Base-by-base conservation (phyloP, 805 yeast genomes). In the Yamadazyma sp. region DNA sequence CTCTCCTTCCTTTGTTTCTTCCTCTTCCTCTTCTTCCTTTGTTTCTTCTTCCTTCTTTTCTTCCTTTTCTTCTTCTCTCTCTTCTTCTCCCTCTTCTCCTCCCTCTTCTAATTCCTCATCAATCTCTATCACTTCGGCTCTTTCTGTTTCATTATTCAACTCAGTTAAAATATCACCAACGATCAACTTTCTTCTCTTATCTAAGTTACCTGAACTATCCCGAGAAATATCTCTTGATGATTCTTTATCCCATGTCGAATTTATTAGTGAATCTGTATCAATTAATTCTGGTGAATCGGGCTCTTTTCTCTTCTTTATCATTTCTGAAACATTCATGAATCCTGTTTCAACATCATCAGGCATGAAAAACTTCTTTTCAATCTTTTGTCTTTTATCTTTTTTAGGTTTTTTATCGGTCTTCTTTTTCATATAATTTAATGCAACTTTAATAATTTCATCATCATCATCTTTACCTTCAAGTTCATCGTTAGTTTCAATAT, bases 321-420 rank as follows among this genome's bases (percentile, higher is more conserved):
- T 31, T 6, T 37, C 29, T 8, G 36, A 14, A 1, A 78, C 86
- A 15, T 62, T 59, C 23, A 64, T 62, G 45, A 84, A 82, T 0
- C 87, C 89, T 0, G 80, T 73, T 26, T 70, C 74, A 4, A 77
- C 89, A 48, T 77, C 69, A 44, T 80, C 84, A 0, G 93, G 93
- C 86, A 83, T 78, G 53, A 78, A 79, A 43, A 83, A 83, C 29
- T 58, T 61, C 52, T 81, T 58, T 27, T 45, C 49, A 3, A 40
- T 32, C 30, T 56, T 52, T 38, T 41, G 44, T 13, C 33, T 23
- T n/a, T 28, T 29, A 9, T 28, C 29, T 22, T 35, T 33, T 36
- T 39, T 47, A 19, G 37, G 25, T 1, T 39, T 30, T 17, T 39
- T 27, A 20, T 38, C 25, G 4, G 24, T 7, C 35, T 27, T 2